phyloP scores from a whole-genome alignment of 2,329 filamentous ascomycete species.

The Alternaria sp. region DNA sequence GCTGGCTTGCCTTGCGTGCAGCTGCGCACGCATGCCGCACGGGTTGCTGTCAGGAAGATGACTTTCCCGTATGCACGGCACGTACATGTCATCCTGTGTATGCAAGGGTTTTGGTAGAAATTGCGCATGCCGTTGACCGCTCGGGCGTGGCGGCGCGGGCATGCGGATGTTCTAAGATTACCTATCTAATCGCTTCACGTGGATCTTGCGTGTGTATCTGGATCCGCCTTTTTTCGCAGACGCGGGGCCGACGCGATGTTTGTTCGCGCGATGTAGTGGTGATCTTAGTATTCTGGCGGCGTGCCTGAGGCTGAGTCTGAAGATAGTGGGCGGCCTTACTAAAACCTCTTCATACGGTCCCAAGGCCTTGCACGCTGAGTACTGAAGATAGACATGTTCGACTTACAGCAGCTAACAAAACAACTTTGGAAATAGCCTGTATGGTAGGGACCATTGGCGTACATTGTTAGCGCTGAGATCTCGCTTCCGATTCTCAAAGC shows the following conservation, averaged over 20 bases:
- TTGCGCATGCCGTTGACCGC: background rate
- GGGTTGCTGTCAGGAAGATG: background rate
- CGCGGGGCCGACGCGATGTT: background rate
- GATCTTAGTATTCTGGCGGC: background rate
- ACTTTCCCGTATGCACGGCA: background rate
- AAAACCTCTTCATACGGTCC: background rate
- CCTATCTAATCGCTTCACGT: background rate
- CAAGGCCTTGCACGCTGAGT: background rate
- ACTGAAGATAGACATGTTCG: too few relatives aligned
- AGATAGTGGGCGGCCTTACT: background rate
- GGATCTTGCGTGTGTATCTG: background rate
- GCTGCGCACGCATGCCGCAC: background rate
- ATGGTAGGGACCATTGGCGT: too few relatives aligned
- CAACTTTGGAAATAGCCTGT: too few relatives aligned
- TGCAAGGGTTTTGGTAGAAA: background rate
- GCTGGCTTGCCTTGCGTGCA: background rate
- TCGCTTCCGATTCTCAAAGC: too few relatives aligned
- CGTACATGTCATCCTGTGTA: background rate
- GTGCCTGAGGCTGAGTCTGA: too few relatives aligned
- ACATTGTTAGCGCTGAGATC: too few relatives aligned
- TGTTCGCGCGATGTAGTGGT: background rate
- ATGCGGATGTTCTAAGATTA: background rate
- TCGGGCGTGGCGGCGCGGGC: background rate
- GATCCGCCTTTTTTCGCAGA: background rate
- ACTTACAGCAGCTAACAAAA: too few relatives aligned